These are phyloP conservation scores for Metschnikowia noctiluminum DNA, from an alignment of 805 yeast genomes.

Conservation along the genomic window DNA sequence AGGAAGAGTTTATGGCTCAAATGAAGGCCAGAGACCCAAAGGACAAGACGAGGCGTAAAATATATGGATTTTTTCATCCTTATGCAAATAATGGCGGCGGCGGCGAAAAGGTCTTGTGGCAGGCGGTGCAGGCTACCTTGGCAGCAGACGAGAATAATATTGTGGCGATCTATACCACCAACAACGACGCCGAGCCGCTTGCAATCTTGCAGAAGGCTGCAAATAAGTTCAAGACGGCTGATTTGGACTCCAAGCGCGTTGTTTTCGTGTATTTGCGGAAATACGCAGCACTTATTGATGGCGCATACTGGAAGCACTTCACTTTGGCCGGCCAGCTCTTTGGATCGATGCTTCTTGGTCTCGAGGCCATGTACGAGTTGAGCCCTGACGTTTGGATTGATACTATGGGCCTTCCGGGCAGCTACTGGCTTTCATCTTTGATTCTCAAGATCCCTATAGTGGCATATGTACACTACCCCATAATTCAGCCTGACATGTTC, in stretches of 20 bases:
- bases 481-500: constrained; percentile 86
- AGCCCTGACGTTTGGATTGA: constrained; percentile 91
- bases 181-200: constrained; percentile 45
- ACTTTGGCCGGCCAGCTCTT: constrained; percentile 86
- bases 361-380: constrained; percentile 65
- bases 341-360: constrained; percentile 67
- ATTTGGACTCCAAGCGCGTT: constrained; percentile 48
- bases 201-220: constrained; percentile 51
- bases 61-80: constrained; percentile 93
- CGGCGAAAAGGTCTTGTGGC: constrained; percentile 96
- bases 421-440: constrained; percentile 61
- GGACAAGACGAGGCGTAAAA: constrained; percentile 38
- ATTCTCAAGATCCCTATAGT: constrained; percentile 69
- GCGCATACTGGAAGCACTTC: constrained; percentile 68
- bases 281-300: constrained; percentile 60
- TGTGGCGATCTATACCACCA: constrained; percentile 73
- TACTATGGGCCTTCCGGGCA: constrained; percentile 91
- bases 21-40: constrained; percentile 31
- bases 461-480: constrained; percentile 93
- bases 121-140: constrained; percentile 75
- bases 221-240: constrained; percentile 51
- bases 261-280: constrained; percentile 58
- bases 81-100: constrained; percentile 97
- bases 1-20: constrained; percentile 22
- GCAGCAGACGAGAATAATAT: constrained; percentile 45